These are phyloP conservation scores for Prunus dulcis DNA, from an alignment of 306 rosid species.

Conservation along the genomic window DNA sequence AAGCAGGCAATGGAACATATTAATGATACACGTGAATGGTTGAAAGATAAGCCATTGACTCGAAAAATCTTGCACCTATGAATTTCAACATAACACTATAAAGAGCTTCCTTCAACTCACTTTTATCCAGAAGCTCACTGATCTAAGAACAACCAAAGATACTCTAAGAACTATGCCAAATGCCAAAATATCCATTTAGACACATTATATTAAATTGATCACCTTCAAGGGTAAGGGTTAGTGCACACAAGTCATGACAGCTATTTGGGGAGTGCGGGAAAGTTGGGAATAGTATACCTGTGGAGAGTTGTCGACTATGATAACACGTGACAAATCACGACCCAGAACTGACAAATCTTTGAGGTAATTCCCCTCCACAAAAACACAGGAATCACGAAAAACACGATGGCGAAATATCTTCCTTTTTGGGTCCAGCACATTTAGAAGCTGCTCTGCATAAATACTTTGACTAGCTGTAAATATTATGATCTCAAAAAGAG, in stretches of 20 bases:
- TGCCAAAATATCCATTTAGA: not conserved
- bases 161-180: not conserved
- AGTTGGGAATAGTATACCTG: slow-evolving; percentile 52
- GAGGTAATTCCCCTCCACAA: slow-evolving; percentile 92
- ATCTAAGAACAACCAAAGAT: not conserved
- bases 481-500: slow-evolving; percentile 84
- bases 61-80: not conserved
- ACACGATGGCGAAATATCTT: slow-evolving; percentile 95
- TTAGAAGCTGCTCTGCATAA: slow-evolving; percentile 96
- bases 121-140: not conserved
- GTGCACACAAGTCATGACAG: not conserved
- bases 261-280: not conserved
- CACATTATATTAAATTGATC: not conserved
- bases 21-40: not conserved
- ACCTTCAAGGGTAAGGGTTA: not conserved
- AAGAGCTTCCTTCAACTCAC: not conserved
- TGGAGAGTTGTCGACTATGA: slow-evolving; percentile 91
- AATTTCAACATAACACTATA: not conserved
- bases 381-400: slow-evolving; percentile 93
- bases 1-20: not conserved
- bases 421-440: slow-evolving; percentile 93
- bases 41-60: not conserved
- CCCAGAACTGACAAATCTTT: slow-evolving; percentile 97
- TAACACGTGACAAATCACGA: slow-evolving; percentile 84
- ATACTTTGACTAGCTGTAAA: slow-evolving; percentile 99